A percentile compares a stretch with the other conserved stretches of the same genome.
Evolutionary conservation across 345 rosid species (phyloP).

Genomic region (Dipteronia dyeriana): DNA sequence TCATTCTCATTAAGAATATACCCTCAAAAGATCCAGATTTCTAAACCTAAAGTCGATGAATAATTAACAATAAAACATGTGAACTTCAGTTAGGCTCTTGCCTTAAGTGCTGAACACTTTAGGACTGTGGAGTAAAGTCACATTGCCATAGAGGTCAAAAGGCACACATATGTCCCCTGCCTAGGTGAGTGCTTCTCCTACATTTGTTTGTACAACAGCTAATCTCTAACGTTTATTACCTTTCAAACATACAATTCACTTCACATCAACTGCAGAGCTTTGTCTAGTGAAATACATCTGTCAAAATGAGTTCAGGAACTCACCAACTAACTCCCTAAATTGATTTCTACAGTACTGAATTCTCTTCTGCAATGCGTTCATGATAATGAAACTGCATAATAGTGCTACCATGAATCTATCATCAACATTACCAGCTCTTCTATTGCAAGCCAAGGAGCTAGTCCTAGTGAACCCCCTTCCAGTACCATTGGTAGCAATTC

Average conservation of each 20-base stretch:
- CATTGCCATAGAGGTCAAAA: neutral
- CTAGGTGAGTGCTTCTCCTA: neutral
- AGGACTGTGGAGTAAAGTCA: neutral
- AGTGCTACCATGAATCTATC: neutral
- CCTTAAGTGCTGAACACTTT: neutral
- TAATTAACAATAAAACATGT: neutral
- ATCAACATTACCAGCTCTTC: constrained; percentile 1
- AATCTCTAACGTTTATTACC: neutral
- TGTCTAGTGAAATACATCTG: neutral
- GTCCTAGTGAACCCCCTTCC: neutral
- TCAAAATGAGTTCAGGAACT: neutral
- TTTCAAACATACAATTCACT: neutral
- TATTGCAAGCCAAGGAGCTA: neutral
- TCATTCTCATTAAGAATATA: neutral
- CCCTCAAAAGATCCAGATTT: neutral
- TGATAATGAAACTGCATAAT: neutral
- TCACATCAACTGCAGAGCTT: neutral
- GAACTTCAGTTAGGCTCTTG: neutral
- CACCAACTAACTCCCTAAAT: neutral
- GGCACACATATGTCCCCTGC: neutral
- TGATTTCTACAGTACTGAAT: neutral
- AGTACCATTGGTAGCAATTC: neutral
- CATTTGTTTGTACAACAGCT: neutral
- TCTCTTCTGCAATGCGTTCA: neutral
- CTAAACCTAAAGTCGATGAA: neutral